phyloP scores from a whole-genome alignment of 495 filamentous ascomycete species.

The Aspergillus egyptiacus region DNA sequence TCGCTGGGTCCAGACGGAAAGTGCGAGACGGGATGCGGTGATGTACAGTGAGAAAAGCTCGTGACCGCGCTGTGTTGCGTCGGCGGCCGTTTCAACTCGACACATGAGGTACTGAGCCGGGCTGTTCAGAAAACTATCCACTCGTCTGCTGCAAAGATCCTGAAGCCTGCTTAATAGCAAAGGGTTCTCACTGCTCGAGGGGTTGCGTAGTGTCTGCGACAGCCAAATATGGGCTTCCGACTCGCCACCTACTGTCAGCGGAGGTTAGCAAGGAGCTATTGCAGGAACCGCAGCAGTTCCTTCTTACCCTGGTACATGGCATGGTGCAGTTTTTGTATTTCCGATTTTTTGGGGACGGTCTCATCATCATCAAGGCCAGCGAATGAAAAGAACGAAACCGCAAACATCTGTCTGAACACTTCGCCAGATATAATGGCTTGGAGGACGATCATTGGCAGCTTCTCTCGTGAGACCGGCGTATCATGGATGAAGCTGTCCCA shows the following conservation, averaged over 20 bases:
- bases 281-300: background rate
- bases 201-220: conserved; percentile 8
- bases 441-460: conserved; percentile 4
- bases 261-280: background rate
- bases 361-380: background rate
- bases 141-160: background rate
- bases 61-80: background rate
- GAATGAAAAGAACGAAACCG: conserved; percentile 12
- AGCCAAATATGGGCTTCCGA: conserved; percentile 13
- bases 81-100: background rate
- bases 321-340: background rate
- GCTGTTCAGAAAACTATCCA: background rate
- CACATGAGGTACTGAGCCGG: conserved; percentile 1
- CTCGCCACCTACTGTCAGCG: background rate
- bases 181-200: background rate
- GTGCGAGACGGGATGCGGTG: conserved; percentile 7
- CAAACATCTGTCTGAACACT: conserved; percentile 8
- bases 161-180: background rate
- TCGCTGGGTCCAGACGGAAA: conserved; percentile 14
- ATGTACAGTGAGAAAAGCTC: conserved; percentile 9
- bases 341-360: background rate
- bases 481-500: background rate
- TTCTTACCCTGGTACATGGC: conserved; percentile 1
- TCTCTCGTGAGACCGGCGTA: background rate
- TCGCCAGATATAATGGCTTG: conserved; percentile 11